phyloP scores from a whole-genome alignment of 1,284 basidiomycete genomes.

The Porodaedalea pini region DNA sequence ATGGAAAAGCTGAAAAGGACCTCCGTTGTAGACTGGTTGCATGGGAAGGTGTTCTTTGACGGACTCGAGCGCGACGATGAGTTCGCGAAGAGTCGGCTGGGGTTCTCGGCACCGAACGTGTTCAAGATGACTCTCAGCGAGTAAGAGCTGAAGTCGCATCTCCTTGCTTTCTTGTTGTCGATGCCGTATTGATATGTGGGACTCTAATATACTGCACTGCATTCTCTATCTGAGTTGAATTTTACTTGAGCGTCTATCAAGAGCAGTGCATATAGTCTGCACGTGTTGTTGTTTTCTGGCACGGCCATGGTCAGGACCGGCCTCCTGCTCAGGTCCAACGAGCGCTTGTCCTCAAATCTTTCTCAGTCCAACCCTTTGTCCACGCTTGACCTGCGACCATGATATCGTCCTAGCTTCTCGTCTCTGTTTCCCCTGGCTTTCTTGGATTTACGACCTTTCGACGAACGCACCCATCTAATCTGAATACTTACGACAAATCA shows the following conservation, averaged over 20 bases:
- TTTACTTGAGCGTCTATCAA: background rate
- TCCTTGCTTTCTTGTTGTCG: background rate
- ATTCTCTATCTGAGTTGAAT: too few relatives aligned
- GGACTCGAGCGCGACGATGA: constrained; percentile 52
- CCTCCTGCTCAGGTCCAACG: background rate
- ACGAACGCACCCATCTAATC: background rate
- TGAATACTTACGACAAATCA: background rate
- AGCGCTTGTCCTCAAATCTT: background rate
- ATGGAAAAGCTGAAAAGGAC: too few relatives aligned
- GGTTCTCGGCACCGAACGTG: constrained; percentile 73
- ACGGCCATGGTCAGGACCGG: background rate
- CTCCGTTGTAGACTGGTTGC: constrained; percentile 73
- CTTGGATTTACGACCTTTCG: constrained; percentile 4
- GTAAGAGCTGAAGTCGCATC: background rate
- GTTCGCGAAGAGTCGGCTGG: constrained; percentile 57
- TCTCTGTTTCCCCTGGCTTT: background rate
- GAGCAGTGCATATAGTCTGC: background rate
- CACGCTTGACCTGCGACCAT: background rate
- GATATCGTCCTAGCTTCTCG: background rate
- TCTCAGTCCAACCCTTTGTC: background rate
- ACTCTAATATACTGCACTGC: background rate
- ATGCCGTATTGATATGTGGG: background rate
- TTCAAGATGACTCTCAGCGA: constrained; percentile 54
- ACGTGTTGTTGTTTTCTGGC: constrained; percentile 1
- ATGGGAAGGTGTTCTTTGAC: constrained; percentile 68